Base-by-base conservation (phyloP, 2,329 filamentous ascomycete genomes). In the Pseudogymnoascus pannorum region DNA sequence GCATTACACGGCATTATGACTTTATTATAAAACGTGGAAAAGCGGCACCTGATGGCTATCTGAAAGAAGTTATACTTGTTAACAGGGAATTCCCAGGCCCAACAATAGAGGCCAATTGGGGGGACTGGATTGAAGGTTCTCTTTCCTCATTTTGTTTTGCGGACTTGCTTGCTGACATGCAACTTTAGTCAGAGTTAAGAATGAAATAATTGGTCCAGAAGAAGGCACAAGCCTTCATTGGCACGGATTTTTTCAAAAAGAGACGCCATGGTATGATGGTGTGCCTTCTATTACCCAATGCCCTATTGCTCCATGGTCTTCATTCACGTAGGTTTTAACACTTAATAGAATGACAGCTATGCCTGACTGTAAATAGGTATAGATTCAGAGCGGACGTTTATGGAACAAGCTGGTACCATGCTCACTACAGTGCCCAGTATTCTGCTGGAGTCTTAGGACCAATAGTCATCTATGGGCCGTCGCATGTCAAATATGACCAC, bases 401-500 rank as follows among this genome's bases (percentile, higher is more conserved):
- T 70, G 81, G 84, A 9, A 74, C 78, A 0, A 75, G 75, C 2
- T 86, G 81, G 81, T 87, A 86, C 60, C 85, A 87, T 69, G 83
- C 80, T 1, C 85, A 87, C 68, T 82, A 82, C 66, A 75, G 75
- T 48, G 70, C 72, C 22, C 77, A 79, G 64, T 76, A 77, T 63
- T 36, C 36, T 58, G 57, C 31, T 68, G 86, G 86, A 0, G 72
- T 87, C 0, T 75, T 81, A 26, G 86, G 86, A 0, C 78, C 78
- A 2, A 81, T 89, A 31, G 72, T 87, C 20, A 83, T 88, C 66
- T 77, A 86, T 60, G 85, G 85, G 0, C 85, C 85, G 0, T 77
- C 79, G 0, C 79, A 80, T 2, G 75, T 78, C 18, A 38, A 84
- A 67, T 87, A 87, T 66, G 85, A 89, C 63, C 76, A 81, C 57